Evolutionary conservation across 441 rosid species (phyloP).

Genomic region (Eutrema salsugineum): DNA sequence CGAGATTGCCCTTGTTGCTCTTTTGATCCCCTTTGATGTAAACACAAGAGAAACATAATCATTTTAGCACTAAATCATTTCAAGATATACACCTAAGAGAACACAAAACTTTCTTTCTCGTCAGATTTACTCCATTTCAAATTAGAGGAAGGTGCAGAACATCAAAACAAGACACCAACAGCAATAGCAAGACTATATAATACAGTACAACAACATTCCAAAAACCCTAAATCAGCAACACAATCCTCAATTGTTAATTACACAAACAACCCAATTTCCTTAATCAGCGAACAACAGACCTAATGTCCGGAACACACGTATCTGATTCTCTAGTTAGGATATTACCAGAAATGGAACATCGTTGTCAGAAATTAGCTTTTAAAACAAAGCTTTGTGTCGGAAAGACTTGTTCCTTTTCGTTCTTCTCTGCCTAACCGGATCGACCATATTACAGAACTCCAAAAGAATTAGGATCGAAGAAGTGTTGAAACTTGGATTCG

Average conservation of each 20-base stretch:
- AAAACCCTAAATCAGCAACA: too few relatives aligned
- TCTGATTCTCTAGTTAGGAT: too few relatives aligned
- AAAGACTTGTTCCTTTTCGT: not conserved
- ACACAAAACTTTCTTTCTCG: not conserved
- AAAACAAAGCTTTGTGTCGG: not conserved
- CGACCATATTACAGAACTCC: not conserved
- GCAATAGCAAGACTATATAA: too few relatives aligned
- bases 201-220: too few relatives aligned
- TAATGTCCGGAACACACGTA: not conserved
- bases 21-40: constrained; percentile 63
- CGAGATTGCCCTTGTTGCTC: constrained; percentile 65
- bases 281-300: not conserved
- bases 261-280: too few relatives aligned
- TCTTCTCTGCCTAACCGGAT: not conserved
- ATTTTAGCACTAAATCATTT: too few relatives aligned
- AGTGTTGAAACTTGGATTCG: not conserved
- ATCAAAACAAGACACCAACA: too few relatives aligned
- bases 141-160: too few relatives aligned
- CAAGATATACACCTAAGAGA: too few relatives aligned
- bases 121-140: too few relatives aligned
- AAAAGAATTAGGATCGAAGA: not conserved
- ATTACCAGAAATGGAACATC: constrained; percentile 86
- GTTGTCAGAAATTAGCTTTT: constrained; percentile 21
- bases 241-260: too few relatives aligned
- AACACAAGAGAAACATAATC: too few relatives aligned